phyloP scores from a whole-genome alignment of 2,329 filamentous ascomycete species.

The Ophiostoma tasmaniense region DNA sequence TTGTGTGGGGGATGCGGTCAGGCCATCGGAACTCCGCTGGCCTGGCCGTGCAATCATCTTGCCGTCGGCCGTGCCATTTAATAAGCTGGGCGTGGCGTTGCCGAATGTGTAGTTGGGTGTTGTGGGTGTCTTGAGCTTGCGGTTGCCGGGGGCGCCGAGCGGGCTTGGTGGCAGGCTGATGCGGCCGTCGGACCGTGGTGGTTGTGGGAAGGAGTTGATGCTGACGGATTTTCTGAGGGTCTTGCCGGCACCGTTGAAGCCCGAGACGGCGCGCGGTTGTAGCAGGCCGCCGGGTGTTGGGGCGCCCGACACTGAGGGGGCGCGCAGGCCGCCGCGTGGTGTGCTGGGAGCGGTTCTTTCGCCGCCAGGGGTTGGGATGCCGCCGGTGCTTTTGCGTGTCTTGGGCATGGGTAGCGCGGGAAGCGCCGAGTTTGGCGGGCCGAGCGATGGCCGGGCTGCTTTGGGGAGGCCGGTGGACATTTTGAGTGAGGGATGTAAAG shows the following conservation, averaged over 20 bases:
- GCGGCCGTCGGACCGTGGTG: slow-evolving; percentile 59
- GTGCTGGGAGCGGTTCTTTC: slow-evolving; percentile 51
- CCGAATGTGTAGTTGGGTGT: slow-evolving; percentile 45
- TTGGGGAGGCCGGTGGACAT: slow-evolving; percentile 59
- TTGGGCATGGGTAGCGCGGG: slow-evolving; percentile 68
- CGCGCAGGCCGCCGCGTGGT: slow-evolving; percentile 28
- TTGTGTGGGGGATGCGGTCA: slow-evolving; percentile 72
- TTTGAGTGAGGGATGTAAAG: slow-evolving; percentile 11
- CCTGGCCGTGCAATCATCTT: slow-evolving; percentile 60
- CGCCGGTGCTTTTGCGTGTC: slow-evolving; percentile 57
- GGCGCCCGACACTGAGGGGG: slow-evolving; percentile 17
- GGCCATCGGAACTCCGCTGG: slow-evolving; percentile 61
- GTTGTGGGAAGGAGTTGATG: slow-evolving; percentile 89
- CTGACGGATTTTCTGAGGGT: slow-evolving; percentile 79
- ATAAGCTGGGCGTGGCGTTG: slow-evolving; percentile 57
- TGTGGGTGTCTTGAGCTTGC: slow-evolving; percentile 49
- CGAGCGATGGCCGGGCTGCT: slow-evolving; percentile 57
- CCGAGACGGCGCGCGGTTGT: slow-evolving; percentile 46
- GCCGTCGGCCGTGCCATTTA: slow-evolving; percentile 71
- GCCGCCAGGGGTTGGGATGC: slow-evolving; percentile 26
- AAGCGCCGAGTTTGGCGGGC: slow-evolving; percentile 62
- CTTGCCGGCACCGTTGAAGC: slow-evolving; percentile 53
- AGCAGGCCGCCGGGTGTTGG: slow-evolving; percentile 36
- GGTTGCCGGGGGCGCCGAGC: slow-evolving; percentile 39
- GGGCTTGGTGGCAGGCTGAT: slow-evolving; percentile 56